phyloP scores from a whole-genome alignment of 768 basidiomycete species.

The Boletales sp. region DNA sequence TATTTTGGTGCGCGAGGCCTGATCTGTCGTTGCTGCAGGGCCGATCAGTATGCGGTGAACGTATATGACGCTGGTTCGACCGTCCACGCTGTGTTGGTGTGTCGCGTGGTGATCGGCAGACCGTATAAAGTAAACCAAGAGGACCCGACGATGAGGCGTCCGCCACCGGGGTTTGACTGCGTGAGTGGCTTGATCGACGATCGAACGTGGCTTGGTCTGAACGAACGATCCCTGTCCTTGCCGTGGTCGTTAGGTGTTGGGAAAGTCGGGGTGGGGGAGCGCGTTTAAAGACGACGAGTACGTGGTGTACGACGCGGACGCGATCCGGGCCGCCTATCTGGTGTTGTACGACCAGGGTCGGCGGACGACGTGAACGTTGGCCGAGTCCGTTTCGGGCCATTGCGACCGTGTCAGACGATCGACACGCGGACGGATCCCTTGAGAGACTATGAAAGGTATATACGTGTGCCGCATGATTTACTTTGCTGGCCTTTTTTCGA shows the following conservation, averaged over 20 bases:
- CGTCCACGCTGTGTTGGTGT: constrained; percentile 20
- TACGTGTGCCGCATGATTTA: no score
- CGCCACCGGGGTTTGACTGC: constrained; percentile 19
- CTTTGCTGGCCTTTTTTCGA: no score
- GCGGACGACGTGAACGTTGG: no score
- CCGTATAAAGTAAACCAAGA: constrained; percentile 5
- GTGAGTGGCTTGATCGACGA: constrained; percentile 9
- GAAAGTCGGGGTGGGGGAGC: constrained; percentile 6
- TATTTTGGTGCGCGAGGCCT: background rate
- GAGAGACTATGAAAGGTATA: no score
- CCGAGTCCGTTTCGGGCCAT: no score
- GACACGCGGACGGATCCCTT: no score
- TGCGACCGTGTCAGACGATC: no score
- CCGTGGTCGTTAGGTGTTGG: constrained; percentile 12
- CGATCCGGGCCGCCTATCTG: constrained; percentile 24
- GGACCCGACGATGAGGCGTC: constrained; percentile 7
- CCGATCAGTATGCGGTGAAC: constrained; percentile 14
- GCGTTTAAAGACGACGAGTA: constrained; percentile 20
- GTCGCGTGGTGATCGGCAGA: constrained; percentile 20
- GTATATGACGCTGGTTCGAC: constrained; percentile 3
- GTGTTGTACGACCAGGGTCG: constrained; percentile 15
- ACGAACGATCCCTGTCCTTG: no score
- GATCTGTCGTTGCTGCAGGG: constrained; percentile 7
- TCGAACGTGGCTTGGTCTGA: no score
- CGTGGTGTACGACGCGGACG: constrained; percentile 24